Evolutionary conservation across 2,329 filamentous ascomycete species (phyloP).

Genomic region (Diaporthe sp.): DNA sequence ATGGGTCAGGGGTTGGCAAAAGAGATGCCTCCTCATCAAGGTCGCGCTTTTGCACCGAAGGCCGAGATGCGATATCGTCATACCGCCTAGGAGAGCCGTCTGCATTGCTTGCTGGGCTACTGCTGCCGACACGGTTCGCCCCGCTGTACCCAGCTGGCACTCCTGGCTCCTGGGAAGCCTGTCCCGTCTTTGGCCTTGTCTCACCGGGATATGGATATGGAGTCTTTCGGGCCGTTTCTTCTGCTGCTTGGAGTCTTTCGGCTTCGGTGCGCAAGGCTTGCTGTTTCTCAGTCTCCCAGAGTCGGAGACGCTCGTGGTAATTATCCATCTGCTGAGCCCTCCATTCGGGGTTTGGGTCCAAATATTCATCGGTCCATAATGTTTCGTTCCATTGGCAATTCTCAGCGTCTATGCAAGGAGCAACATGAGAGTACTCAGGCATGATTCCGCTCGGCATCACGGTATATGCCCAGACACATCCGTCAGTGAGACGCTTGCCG

Average conservation of each 20-base stretch:
- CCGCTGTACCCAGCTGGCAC: constrained; percentile 15
- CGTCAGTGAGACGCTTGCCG: constrained; percentile 74
- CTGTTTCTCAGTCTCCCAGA: constrained; percentile 51
- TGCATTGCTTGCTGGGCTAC: neutral
- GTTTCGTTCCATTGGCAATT: constrained; percentile 69
- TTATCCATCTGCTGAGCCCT: constrained; percentile 59
- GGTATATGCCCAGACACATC: constrained; percentile 79
- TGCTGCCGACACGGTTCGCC: neutral
- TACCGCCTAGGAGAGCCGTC: constrained; percentile 20
- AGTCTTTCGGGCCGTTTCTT: constrained; percentile 34
- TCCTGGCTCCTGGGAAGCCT: neutral
- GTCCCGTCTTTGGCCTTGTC: neutral
- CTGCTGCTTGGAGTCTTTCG: constrained; percentile 44
- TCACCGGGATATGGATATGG: neutral
- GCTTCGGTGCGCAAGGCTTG: constrained; percentile 48
- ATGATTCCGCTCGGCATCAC: constrained; percentile 73
- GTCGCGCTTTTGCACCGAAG: constrained; percentile 16
- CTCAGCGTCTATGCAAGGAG: constrained; percentile 63
- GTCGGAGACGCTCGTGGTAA: constrained; percentile 57
- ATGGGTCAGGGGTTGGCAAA: constrained; percentile 6
- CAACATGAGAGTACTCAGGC: constrained; percentile 68
- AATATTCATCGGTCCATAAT: constrained; percentile 58
- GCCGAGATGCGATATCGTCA: neutral
- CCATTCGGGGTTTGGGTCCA: constrained; percentile 62
- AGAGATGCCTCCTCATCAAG: constrained; percentile 6